A percentile compares a stretch with the other conserved stretches of the same genome.
These are phyloP conservation scores for Colletotrichum orchidophilum DNA, from an alignment of 2,329 filamentous ascomycete species.

Conservation along the genomic window DNA sequence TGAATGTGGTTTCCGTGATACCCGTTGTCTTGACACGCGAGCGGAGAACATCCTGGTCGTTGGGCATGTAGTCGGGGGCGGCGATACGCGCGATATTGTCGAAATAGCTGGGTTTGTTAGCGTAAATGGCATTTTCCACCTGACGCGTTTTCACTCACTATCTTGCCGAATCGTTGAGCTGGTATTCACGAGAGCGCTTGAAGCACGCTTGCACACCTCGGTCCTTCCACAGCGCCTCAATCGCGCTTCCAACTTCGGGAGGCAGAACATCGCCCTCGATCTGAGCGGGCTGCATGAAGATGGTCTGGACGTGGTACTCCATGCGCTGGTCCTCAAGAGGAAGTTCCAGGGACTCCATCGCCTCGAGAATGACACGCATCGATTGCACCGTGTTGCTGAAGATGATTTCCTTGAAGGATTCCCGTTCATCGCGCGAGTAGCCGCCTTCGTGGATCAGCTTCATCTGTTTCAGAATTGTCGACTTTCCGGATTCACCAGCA, in stretches of 20 bases:
- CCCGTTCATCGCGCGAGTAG: slow-evolving; percentile 88
- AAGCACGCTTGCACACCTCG: slow-evolving; percentile 94
- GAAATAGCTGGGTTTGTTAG: slow-evolving; percentile 77
- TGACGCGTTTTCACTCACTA: slow-evolving; percentile 71
- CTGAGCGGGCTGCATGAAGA: slow-evolving; percentile 98
- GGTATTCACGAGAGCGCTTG: slow-evolving; percentile 94
- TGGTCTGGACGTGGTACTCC: slow-evolving; percentile 97
- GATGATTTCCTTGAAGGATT: slow-evolving; percentile 77
- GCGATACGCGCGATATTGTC: slow-evolving; percentile 93
- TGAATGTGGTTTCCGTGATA: slow-evolving; percentile 97
- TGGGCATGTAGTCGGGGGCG: slow-evolving; percentile 91
- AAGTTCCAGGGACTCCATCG: slow-evolving; percentile 76
- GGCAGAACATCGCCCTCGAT: slow-evolving; percentile 95
- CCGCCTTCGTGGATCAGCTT: slow-evolving; percentile 99
- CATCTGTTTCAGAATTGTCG: slow-evolving; percentile 95
- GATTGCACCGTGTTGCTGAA: slow-evolving; percentile 77
- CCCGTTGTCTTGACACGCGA: slow-evolving; percentile 98
- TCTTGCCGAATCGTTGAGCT: slow-evolving; percentile 95
- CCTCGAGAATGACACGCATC: slow-evolving; percentile 75
- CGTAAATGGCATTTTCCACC: slow-evolving; percentile 43
- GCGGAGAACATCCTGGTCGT: slow-evolving; percentile 92
- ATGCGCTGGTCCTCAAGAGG: slow-evolving; percentile 91
- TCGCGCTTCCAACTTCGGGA: slow-evolving; percentile 93
- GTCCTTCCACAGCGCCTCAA: slow-evolving; percentile 93
- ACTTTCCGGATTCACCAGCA: slow-evolving; percentile 98